Evolutionary conservation across 257 asterid species (phyloP), one percentile per base, ranked within the genome.

Genomic region (Craterostigma plantagineum): DNA sequence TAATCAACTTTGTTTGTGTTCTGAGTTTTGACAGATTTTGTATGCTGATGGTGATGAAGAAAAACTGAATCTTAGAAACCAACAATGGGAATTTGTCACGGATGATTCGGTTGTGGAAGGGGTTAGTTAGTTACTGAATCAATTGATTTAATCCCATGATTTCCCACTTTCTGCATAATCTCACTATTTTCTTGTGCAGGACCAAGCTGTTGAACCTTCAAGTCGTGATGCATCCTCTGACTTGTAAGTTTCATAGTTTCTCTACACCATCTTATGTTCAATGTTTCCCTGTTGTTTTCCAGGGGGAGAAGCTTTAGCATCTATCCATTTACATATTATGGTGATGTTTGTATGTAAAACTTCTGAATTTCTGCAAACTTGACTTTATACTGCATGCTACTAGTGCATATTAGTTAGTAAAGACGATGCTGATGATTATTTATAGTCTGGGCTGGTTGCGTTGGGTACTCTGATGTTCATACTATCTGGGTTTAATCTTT

Each of bases 21-120:
- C 44, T 37, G 52, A 34, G 59, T 45, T 57, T 14, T 17, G 44
- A 40, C 64, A 90, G 95, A 81, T 90, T 37, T 14, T 18, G 44
- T 90, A 90, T 46, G 47, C 8, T 65, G 99, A 83, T 65, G 99
- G 95, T 8, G 99, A 90, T 45, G 50, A 57, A 56, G 99, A 90
- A 66, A 35, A 8, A 6, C 67, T 90, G 49, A 66, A 72, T 68
- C 86, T 90, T 30, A 59, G 10, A 50, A 71, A 48, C 56, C 79
- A 90, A 57, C 48, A 46, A 39, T 90, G 86, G 92, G 61, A 63
- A 42, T 49, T 72, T 54, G 41, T 90, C 52, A 56, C 39, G 14
- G 83, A 67, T 50, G 67, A 58, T 54, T 39, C 50, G 46, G 59
- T 49, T 57, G 62, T 75, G 45, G 70, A 64, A 51, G 70, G 52